phyloP scores from a whole-genome alignment of 352 stramenopile genomes.

The Globisporangium emineosum region DNA sequence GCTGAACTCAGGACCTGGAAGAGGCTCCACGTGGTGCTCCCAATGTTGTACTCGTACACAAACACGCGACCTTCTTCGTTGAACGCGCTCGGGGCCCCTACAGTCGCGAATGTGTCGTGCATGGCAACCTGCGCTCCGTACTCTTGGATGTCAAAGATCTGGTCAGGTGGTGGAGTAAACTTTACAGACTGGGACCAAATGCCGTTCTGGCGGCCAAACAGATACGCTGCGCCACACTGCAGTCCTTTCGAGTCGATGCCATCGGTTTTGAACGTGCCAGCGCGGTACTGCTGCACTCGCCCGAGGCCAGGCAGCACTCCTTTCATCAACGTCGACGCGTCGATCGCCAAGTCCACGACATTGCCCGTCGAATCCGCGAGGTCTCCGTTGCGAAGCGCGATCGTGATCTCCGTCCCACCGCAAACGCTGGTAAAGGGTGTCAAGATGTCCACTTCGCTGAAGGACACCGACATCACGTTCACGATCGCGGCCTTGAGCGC shows the following conservation, averaged over 20 bases:
- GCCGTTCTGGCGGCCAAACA: conserved; percentile 40
- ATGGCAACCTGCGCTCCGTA: conserved; percentile 54
- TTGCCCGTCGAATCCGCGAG: conserved; percentile 54
- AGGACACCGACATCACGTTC: conserved; percentile 50
- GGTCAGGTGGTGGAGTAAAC: conserved; percentile 34
- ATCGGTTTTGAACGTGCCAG: conserved; percentile 60
- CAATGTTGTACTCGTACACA: conserved; percentile 66
- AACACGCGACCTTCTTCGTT: conserved; percentile 62
- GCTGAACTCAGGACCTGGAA: conserved; percentile 63
- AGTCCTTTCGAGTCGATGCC: conserved; percentile 56
- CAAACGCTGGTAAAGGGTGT: conserved; percentile 56
- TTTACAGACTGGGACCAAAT: conserved; percentile 64
- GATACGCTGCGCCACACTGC: conserved; percentile 67
- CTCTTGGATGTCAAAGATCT: conserved; percentile 47
- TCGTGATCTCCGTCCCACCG: conserved; percentile 40
- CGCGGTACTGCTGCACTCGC: conserved; percentile 50
- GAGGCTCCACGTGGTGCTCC: conserved; percentile 37
- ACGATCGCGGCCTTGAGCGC: conserved; percentile 53
- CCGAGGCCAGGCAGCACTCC: conserved; percentile 23
- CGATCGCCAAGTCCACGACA: conserved; percentile 51
- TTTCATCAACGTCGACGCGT: conserved; percentile 43
- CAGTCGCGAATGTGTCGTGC: conserved; percentile 43
- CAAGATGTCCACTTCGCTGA: conserved; percentile 46
- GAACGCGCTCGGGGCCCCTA: conserved; percentile 60
- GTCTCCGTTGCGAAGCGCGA: conserved; percentile 54